A percentile compares a stretch with the other conserved stretches of the same genome.
phyloP scores from a whole-genome alignment of 2,329 filamentous ascomycete genomes.

The Fusarium cyanostomum region DNA sequence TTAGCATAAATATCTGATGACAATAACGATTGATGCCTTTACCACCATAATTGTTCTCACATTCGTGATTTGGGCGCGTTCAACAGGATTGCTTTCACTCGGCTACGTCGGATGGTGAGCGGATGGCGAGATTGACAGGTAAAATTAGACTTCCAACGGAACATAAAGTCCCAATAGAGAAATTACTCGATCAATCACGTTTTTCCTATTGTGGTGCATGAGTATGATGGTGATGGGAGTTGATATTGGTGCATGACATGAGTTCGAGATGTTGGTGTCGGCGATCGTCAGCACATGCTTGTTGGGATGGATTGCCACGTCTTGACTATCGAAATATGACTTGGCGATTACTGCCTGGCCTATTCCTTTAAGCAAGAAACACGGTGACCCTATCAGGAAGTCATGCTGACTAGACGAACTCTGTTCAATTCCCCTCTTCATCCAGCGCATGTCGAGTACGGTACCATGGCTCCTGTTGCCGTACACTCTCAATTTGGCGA shows the following conservation, averaged over 20 bases:
- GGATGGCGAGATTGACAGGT: not conserved
- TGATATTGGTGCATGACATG: not conserved
- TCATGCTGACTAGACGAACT: no score
- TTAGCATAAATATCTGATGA: not conserved
- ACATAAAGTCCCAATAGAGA: no score
- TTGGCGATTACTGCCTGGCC: no score
- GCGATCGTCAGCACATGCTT: conserved; percentile 11
- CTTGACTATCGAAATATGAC: not conserved
- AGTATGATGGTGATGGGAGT: not conserved
- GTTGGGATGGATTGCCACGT: conserved; percentile 8
- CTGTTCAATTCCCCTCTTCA: not conserved
- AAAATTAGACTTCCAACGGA: not conserved
- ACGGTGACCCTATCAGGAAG: no score
- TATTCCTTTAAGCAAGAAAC: no score
- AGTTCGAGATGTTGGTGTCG: not conserved
- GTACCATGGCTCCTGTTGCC: conserved; percentile 26
- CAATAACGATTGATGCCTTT: conserved; percentile 4
- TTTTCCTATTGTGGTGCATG: not conserved
- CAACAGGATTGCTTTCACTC: not conserved
- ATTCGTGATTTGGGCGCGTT: not conserved
- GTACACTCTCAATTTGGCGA: not conserved
- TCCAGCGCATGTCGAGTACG: not conserved
- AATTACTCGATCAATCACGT: no score
- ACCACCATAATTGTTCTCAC: not conserved
- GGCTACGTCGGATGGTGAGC: not conserved